Percentiles rank a stretch among this genome's conserved stretches.
Evolutionary conservation across 495 filamentous ascomycete species (phyloP).

Genomic region (Astrocystis sublimbata): DNA sequence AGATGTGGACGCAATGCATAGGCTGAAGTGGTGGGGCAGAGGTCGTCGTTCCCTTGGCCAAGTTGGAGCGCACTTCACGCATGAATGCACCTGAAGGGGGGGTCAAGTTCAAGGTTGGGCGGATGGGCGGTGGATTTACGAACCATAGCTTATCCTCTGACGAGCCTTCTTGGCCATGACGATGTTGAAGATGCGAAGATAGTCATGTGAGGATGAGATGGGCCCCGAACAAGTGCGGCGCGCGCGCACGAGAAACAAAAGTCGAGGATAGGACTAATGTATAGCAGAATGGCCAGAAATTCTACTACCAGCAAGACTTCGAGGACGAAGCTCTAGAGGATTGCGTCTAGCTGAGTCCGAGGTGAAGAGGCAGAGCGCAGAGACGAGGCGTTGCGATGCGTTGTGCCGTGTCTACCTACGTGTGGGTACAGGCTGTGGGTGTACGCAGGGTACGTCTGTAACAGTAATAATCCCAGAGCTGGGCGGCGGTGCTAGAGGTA

Average conservation of each 20-base stretch:
- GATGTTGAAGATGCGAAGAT: constrained; percentile 26
- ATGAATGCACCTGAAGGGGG: constrained; percentile 13
- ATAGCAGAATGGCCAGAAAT: background rate
- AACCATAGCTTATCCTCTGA: constrained; percentile 69
- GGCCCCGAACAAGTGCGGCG: background rate
- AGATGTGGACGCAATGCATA: background rate
- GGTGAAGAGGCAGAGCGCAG: background rate
- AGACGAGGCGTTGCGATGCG: constrained; percentile 2
- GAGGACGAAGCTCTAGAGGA: background rate
- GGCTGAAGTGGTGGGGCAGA: background rate
- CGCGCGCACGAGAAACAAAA: background rate
- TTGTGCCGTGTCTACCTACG: background rate
- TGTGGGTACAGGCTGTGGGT: background rate
- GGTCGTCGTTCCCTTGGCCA: constrained; percentile 1
- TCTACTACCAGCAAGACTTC: background rate
- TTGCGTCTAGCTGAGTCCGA: background rate
- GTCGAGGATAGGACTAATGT: background rate
- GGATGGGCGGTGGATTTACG: constrained; percentile 26
- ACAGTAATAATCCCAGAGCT: background rate
- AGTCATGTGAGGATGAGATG: constrained; percentile 39
- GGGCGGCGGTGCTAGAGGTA: background rate
- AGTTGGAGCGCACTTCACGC: constrained; percentile 10
- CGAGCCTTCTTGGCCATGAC: constrained; percentile 64
- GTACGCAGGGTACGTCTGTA: background rate
- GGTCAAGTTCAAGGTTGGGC: too few species aligned